Evolutionary conservation across 768 basidiomycete genomes (phyloP), one percentile per base, ranked within the genome.

Genomic region (Boletus rubroflammeus): DNA sequence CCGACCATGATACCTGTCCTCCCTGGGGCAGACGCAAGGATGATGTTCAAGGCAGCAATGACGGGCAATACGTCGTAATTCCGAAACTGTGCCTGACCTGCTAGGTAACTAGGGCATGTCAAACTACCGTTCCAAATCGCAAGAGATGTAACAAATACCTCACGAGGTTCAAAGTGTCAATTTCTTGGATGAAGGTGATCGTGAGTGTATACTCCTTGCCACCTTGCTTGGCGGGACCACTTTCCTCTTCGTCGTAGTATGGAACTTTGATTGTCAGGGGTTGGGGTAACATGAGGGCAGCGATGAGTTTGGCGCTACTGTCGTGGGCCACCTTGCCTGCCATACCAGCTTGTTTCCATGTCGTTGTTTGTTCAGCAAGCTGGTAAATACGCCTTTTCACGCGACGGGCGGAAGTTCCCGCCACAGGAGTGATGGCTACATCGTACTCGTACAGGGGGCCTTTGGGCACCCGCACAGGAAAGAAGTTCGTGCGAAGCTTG

Each of bases 401-500:
- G 7, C 80, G 74, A 51, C 70, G 72, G 31, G 60, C 54, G 15
- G 71, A 47, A 9, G 69, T 69, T 1, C 65, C 70, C 3, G 68
- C 62, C 5, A 42, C 54, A 36, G 78, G 79, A 0, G 68, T 61
- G 21, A 78, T 73, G n/a, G 67, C 57, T 31, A 80, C 72, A 46
- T 77, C 77, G 52, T 81, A 81, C 52, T 81, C 80, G 57, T 72
- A 72, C 23, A 83, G 41, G 1, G 77, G 75, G 6, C 73, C 74
- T 52, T 75, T 76, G 6, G 80, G 79, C 17, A 80, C 68, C 15
- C 64, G 66, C 21, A 83, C 64, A 9, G 80, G 73, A 60, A 83
- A 81, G 68, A 81, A 81, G 50, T 81, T 81, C 3, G 80, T 66
- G 21, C 80, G 77, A 38, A 83, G 70, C 51, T 74, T 78, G 67